Conservation (phyloP, 352 stramenopile species). For the Globisporangium orthogonon region DNA sequence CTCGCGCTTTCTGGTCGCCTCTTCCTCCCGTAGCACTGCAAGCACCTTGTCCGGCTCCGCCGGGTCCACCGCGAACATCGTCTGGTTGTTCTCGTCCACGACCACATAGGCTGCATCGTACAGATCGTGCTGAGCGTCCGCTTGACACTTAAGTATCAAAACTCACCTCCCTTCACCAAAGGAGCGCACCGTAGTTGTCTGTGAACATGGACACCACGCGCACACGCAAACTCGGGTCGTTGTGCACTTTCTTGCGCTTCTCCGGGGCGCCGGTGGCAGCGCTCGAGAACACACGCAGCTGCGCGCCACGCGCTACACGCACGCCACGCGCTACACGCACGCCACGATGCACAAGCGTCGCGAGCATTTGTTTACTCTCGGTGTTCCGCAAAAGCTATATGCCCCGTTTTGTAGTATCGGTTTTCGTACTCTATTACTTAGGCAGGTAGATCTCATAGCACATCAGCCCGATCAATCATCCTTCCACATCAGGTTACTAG, state of each 20-base stretch:
- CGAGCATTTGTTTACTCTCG: not conserved
- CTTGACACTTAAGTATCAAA: not conserved
- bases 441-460: too few species aligned
- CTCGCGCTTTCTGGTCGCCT: slow-evolving; percentile 48
- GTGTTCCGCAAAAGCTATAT: too few species aligned
- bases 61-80: slow-evolving; percentile 76
- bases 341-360: not conserved
- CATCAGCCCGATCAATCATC: too few species aligned
- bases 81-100: slow-evolving; percentile 76
- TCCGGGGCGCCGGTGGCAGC: slow-evolving; percentile 1
- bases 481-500: too few species aligned
- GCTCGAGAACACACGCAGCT: not conserved
- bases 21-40: slow-evolving; percentile 62
- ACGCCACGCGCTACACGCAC: not conserved
- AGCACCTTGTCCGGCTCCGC: slow-evolving; percentile 61
- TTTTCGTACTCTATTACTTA: not conserved
- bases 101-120: slow-evolving; percentile 54
- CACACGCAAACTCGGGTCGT: slow-evolving; percentile 75
- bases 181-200: slow-evolving; percentile 72
- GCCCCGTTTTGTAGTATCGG: not conserved
- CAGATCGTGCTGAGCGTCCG: not conserved
- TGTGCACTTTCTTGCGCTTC: slow-evolving; percentile 50
- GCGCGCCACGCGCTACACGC: not conserved
- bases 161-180: not conserved
- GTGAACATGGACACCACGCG: slow-evolving; percentile 78